Percentiles rank a stretch among this genome's conserved stretches.
These are phyloP conservation scores for Dioszegia hungarica DNA, from an alignment of 768 basidiomycete species.

Conservation along the genomic window DNA sequence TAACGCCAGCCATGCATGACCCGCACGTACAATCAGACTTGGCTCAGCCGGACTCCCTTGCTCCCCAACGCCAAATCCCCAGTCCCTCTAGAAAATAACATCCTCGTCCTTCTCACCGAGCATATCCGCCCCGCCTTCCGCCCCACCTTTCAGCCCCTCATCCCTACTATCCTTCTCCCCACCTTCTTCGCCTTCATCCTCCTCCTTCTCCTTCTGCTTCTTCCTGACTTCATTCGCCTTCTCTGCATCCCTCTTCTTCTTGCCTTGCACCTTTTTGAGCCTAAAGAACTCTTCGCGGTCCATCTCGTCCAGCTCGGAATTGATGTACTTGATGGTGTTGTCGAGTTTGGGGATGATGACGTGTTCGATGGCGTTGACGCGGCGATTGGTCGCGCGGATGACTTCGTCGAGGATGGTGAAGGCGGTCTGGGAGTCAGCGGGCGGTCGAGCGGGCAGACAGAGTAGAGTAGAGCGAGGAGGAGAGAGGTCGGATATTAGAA, in stretches of 20 bases:
- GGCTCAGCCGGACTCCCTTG: too few species aligned
- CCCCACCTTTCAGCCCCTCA: conserved; percentile 49
- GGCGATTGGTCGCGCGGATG: conserved; percentile 96
- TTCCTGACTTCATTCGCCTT: conserved; percentile 21
- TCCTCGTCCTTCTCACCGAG: conserved; percentile 84
- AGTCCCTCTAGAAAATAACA: conserved; percentile 80
- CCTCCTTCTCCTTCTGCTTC: conserved; percentile 42
- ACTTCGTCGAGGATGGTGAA: conserved; percentile 99
- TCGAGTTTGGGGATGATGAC: conserved; percentile 91
- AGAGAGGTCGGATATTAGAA: too few species aligned
- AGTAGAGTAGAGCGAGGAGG: too few species aligned
- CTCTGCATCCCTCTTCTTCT: conserved; percentile 80
- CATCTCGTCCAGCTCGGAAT: conserved; percentile 97
- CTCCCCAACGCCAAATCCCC: too few species aligned
- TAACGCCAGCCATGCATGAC: neutral
- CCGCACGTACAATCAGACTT: too few species aligned
- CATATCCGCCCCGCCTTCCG: conserved; percentile 55
- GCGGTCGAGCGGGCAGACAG: neutral
- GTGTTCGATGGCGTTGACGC: conserved; percentile 98
- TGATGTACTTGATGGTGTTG: conserved; percentile 96
- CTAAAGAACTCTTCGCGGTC: conserved; percentile 68
- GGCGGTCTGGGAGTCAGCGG: conserved; percentile 64
- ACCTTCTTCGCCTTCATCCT: conserved; percentile 22
- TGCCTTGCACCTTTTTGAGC: conserved; percentile 93
- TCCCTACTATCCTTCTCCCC: conserved; percentile 38